Conservation (phyloP, 805 yeast species). For the Priceomyces castillae region DNA sequence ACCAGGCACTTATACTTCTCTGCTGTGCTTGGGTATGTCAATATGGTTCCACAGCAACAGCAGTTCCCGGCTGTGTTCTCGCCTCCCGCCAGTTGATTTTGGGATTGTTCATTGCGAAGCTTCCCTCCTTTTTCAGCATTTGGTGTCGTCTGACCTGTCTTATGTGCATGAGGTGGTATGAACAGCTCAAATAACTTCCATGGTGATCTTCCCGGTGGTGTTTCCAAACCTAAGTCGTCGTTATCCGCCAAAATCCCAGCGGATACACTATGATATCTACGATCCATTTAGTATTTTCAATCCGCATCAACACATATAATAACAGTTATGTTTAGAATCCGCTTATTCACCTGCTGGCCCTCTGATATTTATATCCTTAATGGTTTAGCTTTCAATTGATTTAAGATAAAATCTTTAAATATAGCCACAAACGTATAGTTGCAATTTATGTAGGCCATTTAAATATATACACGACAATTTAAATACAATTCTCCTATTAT, state of each 20-base stretch:
- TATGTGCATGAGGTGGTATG: background rate
- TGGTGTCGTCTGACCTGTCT: background rate
- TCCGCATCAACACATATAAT: background rate
- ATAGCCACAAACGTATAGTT: background rate
- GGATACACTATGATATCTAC: constrained; percentile 3
- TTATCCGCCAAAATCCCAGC: background rate
- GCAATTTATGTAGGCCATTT: background rate
- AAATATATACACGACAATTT: background rate
- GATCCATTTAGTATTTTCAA: background rate
- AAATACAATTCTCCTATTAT: background rate
- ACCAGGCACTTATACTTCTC: constrained; percentile 56
- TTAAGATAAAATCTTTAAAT: background rate
- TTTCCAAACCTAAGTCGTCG: background rate
- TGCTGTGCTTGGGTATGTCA: constrained; percentile 27
- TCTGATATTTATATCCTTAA: too few species aligned
- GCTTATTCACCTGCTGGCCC: background rate
- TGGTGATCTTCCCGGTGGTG: constrained; percentile 13
- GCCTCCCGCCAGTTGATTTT: constrained; percentile 2
- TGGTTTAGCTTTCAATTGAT: background rate
- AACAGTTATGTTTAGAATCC: background rate
- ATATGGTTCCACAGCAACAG: constrained; percentile 36
- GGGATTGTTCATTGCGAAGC: background rate
- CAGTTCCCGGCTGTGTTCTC: constrained; percentile 18
- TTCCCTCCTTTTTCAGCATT: background rate
- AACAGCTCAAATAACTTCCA: constrained; percentile 20